phyloP scores from a whole-genome alignment of 768 basidiomycete species.

The Suillus variegatus region DNA sequence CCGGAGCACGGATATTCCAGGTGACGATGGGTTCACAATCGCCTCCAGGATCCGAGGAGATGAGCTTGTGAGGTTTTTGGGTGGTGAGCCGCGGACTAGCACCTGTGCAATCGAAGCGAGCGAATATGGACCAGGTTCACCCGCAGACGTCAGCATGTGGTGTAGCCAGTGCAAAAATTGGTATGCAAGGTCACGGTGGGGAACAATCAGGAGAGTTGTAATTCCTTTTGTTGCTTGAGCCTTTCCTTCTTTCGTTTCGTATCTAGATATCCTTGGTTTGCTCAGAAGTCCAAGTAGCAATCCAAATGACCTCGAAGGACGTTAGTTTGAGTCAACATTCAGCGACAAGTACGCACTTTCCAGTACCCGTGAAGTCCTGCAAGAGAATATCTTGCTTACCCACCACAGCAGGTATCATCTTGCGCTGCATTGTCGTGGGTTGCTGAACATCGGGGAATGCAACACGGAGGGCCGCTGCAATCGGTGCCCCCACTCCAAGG shows the following conservation, averaged over 20 bases:
- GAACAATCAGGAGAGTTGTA: slow-evolving; percentile 64
- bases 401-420: slow-evolving; percentile 63
- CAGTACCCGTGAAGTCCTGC: slow-evolving; percentile 73
- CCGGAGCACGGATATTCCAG: slow-evolving; percentile 40
- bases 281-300: slow-evolving; percentile 65
- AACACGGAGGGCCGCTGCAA: slow-evolving; percentile 48
- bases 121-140: slow-evolving; percentile 30
- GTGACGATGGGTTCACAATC: slow-evolving; percentile 24
- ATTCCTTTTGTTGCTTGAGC: slow-evolving; percentile 33
- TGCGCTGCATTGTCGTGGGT: slow-evolving; percentile 61
- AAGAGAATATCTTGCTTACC: slow-evolving; percentile 60
- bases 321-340: slow-evolving; percentile 4
- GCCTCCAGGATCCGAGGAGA: slow-evolving; percentile 30
- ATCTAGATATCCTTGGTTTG: slow-evolving; percentile 42
- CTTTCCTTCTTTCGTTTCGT: slow-evolving; percentile 18
- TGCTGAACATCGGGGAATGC: slow-evolving; percentile 63
- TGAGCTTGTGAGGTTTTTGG: slow-evolving; percentile 29
- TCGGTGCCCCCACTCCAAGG: slow-evolving; percentile 51
- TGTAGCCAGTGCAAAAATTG: slow-evolving; percentile 70
- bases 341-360: slow-evolving; percentile 57
- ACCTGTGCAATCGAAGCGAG: slow-evolving; percentile 56
- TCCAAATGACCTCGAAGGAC: slow-evolving; percentile 63
- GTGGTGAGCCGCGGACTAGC: slow-evolving; percentile 54
- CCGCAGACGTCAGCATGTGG: slow-evolving; percentile 40
- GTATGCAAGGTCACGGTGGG: slow-evolving; percentile 71